Base-by-base conservation (phyloP, 129 eudicot genomes). In the Solidago caesia region DNA sequence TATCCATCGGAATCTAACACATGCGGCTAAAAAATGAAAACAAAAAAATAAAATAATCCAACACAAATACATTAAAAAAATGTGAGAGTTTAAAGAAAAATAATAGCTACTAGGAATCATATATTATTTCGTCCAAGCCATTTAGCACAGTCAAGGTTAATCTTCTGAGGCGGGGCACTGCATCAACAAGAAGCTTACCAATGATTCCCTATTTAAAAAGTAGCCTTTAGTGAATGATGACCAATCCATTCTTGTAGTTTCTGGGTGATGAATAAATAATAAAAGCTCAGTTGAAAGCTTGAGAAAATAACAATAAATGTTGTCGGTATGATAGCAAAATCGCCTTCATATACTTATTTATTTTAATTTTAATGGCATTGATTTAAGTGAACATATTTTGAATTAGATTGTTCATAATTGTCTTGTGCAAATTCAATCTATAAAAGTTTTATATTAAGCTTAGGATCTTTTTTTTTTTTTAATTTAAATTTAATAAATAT, bases 81-180 rank as follows among this genome's bases (percentile, higher is more conserved):
- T 9, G 45, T 16, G 69, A 41, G 5, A 41, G 3, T 45, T 64
- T 60, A 51, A 9, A 16, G 33, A 7, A 25, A 15, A 44, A 21
- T 55, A 39, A 44, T 56, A 44, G 64, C 4, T 51, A 60, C 41
- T 10, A 44, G 29, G 51, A 74, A 45, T 16, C 85, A 48, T 83
- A 93, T 93, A 51, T 93, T 85, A 67, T 88, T 90, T 68, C 97
- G 80, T 13, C 96, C 97, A 77, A 93, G 86, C 97, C 98, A 88
- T 80, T 88, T 90, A 60, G 97, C 93, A 83, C 97, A 90, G 63
- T 93, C 98, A 27, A 90, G 92, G 73, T 90, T 97, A 16, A 93
- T 90, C 86, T 90, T 88, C 81, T 93, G 92, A 64, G 93, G 96
- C 5, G 98, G 97, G 72, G 88, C 97, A 74, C 97, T 92, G 96